Percentiles rank a stretch among this genome's conserved stretches.
Evolutionary conservation across 2,329 filamentous ascomycete species (phyloP).

Genomic region (Pezicula neosporulosa): DNA sequence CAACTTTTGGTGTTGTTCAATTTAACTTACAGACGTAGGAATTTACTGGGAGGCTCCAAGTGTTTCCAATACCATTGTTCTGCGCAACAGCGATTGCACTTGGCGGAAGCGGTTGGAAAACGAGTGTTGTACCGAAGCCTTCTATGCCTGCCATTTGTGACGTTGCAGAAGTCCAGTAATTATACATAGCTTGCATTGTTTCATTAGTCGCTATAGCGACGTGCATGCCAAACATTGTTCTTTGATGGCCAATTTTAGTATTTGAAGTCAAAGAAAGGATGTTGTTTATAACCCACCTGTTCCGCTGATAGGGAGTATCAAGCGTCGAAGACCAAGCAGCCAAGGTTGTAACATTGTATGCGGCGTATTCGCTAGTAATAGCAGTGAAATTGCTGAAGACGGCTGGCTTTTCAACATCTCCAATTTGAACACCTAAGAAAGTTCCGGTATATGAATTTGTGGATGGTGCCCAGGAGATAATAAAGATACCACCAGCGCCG

Average conservation of each 20-base stretch:
- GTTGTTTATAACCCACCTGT: too few species aligned
- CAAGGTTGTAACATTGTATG: conserved; percentile 1
- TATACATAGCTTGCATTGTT: not conserved
- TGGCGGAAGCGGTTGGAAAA: not conserved
- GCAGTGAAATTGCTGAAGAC: not conserved
- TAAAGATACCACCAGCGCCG: not conserved
- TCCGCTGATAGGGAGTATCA: not conserved
- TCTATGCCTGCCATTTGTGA: not conserved
- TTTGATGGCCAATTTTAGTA: not conserved
- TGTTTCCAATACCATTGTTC: conserved; percentile 1
- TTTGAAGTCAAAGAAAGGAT: too few species aligned
- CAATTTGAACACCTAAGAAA: not conserved
- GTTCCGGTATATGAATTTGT: not conserved
- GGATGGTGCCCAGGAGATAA: not conserved
- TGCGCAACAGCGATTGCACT: not conserved
- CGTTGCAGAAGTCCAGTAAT: not conserved
- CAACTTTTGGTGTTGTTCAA: not conserved
- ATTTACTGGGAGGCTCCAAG: not conserved
- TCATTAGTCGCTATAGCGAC: not conserved
- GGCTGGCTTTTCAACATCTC: not conserved
- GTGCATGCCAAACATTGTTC: not conserved
- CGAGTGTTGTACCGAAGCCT: not conserved
- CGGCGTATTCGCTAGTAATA: conserved; percentile 20
- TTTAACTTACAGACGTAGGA: not conserved
- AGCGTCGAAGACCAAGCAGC: not conserved